Evolutionary conservation across 352 stramenopile genomes (phyloP), one percentile per base, ranked within the genome.

Genomic region (Phytophthora sp.): DNA sequence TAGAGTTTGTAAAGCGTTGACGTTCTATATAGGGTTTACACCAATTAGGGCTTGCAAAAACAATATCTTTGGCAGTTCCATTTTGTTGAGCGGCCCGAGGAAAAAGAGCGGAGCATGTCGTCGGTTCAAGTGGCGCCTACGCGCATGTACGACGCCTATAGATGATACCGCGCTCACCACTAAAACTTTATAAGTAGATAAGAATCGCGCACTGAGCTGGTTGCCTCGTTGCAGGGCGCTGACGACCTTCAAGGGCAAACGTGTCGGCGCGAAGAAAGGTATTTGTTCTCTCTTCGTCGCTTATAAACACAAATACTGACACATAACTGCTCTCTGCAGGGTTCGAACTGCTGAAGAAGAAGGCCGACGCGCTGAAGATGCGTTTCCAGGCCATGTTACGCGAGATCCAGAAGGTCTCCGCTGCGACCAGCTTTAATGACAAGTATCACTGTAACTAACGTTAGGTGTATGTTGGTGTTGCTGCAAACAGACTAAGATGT

Each of bases 301-400:
- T 24, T 1, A 20, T 23, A 31, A 27, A 21, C n/a, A 24, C 21
- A 38, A 53, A 57, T 63, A 13, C 15, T 45, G 18, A 56, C 13
- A 18, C 20, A n/a, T 30, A n/a, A 27, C 1, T 41, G 7, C 1
- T 57, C 9, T 30, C 26, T 56, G 35, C 61, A 93, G 84, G 84
- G n/a, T 93, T 88, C 75, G 86, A 94, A 56, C 57, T 96, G 47
- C 71, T 96, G 31, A 96, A 96, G 80, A 99, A 99, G 86, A 99
- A 99, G 80, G 97, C 97, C 2, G 98, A 99, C 71, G 98, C 98
- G 9, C 86, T 99, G 21, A 99, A 99, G 87, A 97, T 98, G 65
- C 81, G 94, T n/a, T 97, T 96, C 71, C 86, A 95, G 63, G 76
- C 82, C 50, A 93, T 96, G 79, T 70, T 97, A 38, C 84, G 84